Conservation (phyloP, 2,329 filamentous ascomycete genomes). For the Pyrenochaeta sp. region DNA sequence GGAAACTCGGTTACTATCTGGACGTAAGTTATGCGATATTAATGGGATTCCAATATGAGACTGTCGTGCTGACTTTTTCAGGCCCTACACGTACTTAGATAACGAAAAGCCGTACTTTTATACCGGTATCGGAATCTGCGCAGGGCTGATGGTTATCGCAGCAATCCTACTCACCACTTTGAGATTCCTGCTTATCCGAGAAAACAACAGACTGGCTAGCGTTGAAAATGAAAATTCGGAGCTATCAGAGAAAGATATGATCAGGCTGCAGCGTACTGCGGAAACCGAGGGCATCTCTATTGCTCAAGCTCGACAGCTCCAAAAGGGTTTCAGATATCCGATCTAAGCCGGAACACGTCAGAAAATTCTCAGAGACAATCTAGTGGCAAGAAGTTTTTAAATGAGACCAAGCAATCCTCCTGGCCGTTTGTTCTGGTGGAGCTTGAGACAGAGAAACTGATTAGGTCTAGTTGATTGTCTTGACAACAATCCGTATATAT, state of each 20-base stretch:
- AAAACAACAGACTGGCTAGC: slow-evolving; percentile 60
- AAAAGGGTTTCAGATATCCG: slow-evolving; percentile 64
- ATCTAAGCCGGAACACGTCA: too few species aligned
- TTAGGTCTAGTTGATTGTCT: too few species aligned
- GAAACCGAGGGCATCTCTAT: slow-evolving; percentile 61
- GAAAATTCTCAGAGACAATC: too few species aligned
- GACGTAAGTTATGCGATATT: too few species aligned
- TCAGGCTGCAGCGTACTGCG: slow-evolving; percentile 58
- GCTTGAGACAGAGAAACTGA: too few species aligned
- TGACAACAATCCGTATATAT: too few species aligned
- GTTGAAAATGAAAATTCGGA: slow-evolving; percentile 58
- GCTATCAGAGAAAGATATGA: slow-evolving; percentile 57
- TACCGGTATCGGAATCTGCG: slow-evolving; percentile 29
- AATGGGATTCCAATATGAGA: too few species aligned
- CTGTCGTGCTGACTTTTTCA: too few species aligned
- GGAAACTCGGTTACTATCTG: slow-evolving; percentile 62
- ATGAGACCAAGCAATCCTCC: too few species aligned
- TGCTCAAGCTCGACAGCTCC: slow-evolving; percentile 57
- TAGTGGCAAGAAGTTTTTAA: too few species aligned
- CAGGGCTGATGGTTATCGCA: slow-evolving; percentile 25
- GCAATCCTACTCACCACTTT: slow-evolving; percentile 21
- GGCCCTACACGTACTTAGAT: slow-evolving; percentile 48
- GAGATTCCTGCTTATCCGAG: slow-evolving; percentile 33
- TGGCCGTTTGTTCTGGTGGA: too few species aligned
- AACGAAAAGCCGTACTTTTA: slow-evolving; percentile 25